Percentiles rank a stretch among this genome's conserved stretches.
Evolutionary conservation across 345 rosid genomes (phyloP).

Genomic region (Gossypioides kirkii): DNA sequence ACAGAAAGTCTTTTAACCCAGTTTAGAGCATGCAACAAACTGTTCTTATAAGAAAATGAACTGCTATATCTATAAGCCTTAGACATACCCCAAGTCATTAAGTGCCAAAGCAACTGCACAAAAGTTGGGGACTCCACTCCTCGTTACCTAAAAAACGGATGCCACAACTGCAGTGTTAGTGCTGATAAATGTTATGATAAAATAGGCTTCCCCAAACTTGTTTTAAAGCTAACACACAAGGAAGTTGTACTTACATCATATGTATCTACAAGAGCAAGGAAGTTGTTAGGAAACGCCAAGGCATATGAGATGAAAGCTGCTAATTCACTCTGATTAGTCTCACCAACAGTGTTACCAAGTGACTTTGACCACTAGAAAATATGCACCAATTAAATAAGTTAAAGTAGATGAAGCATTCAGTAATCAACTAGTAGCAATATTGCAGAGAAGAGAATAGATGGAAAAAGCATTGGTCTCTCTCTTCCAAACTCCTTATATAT

Average conservation of each 20-base stretch:
- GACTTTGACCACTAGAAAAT: conserved; percentile 57
- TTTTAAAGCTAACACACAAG: neutral
- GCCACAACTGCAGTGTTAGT: conserved; percentile 6
- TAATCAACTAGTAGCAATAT: neutral
- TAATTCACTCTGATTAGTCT: conserved; percentile 92
- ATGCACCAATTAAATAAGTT: conserved; percentile 16
- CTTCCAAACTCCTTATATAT: neutral
- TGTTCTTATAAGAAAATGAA: neutral
- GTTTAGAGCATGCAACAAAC: neutral
- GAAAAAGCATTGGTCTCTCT: neutral
- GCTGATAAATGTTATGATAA: neutral
- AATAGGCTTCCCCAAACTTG: neutral
- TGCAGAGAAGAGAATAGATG: neutral
- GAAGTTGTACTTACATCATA: conserved; percentile 62
- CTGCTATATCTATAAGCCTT: neutral
- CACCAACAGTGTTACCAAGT: conserved; percentile 49
- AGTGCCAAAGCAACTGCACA: conserved; percentile 94
- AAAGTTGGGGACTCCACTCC: conserved; percentile 90
- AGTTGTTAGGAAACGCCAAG: conserved; percentile 75
- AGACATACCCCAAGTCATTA: conserved; percentile 66
- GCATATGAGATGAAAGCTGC: conserved; percentile 94
- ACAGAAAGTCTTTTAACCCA: neutral
- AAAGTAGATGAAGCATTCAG: neutral
- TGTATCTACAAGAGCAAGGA: conserved; percentile 91
- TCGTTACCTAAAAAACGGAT: conserved; percentile 51